These are phyloP conservation scores for Periglandula ipomoeae DNA, from an alignment of 2,329 filamentous ascomycete genomes.

Conservation along the genomic window DNA sequence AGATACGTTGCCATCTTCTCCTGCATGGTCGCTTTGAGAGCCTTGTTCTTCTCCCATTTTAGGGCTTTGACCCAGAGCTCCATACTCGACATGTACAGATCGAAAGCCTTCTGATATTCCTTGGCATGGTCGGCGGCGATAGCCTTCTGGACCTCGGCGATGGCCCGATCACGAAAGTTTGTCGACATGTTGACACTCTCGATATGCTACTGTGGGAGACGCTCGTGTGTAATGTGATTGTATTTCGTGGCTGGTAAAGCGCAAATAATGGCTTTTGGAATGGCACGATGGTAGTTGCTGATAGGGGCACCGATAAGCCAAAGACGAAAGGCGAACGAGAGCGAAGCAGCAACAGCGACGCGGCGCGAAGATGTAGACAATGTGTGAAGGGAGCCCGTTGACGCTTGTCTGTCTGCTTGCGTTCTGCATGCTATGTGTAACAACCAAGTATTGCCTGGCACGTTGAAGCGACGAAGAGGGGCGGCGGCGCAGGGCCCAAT, in stretches of 20 bases:
- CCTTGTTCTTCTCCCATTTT: constrained; percentile 99
- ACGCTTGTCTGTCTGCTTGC: background rate
- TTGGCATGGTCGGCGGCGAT: constrained; percentile 93
- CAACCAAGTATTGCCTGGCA: constrained; percentile 9
- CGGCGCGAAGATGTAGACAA: background rate
- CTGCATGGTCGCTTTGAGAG: constrained; percentile 95
- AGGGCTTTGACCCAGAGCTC: constrained; percentile 98
- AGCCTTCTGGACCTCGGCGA: constrained; percentile 93
- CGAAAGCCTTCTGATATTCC: constrained; percentile 95
- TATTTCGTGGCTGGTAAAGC: background rate
- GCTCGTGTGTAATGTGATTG: background rate
- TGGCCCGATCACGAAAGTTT: constrained; percentile 93
- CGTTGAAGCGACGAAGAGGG: no score
- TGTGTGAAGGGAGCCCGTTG: background rate
- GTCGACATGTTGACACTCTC: constrained; percentile 63
- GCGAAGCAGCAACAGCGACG: background rate
- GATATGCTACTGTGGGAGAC: background rate
- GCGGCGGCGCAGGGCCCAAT: no score
- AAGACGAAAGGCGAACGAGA: background rate
- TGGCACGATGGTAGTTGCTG: background rate
- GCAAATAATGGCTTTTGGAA: background rate
- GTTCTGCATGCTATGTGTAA: constrained; percentile 14
- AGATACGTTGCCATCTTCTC: constrained; percentile 95
- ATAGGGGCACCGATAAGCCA: background rate
- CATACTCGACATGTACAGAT: constrained; percentile 89